Conservation (phyloP, 192 early-diverging fungal species). For the Borealophlyctis nickersoniae region DNA sequence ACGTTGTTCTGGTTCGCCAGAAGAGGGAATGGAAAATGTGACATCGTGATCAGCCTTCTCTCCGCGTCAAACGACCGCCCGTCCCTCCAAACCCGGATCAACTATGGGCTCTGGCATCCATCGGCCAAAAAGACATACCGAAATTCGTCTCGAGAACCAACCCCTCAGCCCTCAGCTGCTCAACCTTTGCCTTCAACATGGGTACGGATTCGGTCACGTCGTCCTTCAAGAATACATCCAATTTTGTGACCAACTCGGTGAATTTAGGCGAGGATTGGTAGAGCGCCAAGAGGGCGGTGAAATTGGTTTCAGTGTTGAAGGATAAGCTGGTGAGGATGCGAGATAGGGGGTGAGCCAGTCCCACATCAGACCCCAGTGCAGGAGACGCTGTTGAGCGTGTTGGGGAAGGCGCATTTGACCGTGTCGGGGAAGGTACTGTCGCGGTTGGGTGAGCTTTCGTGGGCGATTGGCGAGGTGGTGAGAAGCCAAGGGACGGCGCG, state of each 20-base stretch:
- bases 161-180: not conserved
- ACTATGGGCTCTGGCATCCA: too few species aligned
- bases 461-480: too few species aligned
- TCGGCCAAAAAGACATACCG: too few species aligned
- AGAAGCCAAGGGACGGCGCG: too few species aligned
- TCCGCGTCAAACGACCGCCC: too few species aligned
- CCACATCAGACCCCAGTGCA: too few species aligned
- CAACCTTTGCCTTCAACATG: not conserved
- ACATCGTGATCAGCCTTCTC: not conserved
- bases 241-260: not conserved
- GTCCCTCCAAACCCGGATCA: too few species aligned
- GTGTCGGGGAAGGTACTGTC: too few species aligned
- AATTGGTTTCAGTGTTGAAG: not conserved
- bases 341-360: not conserved
- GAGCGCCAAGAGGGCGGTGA: not conserved
- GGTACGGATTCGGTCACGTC: not conserved
- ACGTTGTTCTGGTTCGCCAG: slow-evolving; percentile 11
- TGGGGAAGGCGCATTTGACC: not conserved
- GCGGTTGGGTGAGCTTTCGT: too few species aligned
- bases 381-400: too few species aligned
- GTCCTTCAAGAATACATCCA: not conserved
- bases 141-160: not conserved
- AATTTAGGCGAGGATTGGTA: not conserved
- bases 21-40: too few species aligned
- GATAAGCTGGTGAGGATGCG: not conserved